phyloP scores from a whole-genome alignment of 495 filamentous ascomycete species.

The Bacidia rubella region DNA sequence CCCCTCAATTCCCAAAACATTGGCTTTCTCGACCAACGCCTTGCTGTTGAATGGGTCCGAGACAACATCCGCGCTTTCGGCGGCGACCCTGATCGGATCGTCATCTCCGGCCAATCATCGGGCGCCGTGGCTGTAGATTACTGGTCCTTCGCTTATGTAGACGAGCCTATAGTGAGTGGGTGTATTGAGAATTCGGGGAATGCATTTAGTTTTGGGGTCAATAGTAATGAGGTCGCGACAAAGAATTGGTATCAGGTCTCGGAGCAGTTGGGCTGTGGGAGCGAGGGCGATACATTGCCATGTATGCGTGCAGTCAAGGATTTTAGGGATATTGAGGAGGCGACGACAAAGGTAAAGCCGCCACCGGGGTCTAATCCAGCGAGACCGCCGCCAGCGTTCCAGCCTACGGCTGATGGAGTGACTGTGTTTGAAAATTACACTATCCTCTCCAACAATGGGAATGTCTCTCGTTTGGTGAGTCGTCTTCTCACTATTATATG shows the following conservation, averaged over 20 bases:
- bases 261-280: slow-evolving; percentile 12
- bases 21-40: slow-evolving; percentile 33
- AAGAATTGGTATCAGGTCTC: slow-evolving; percentile 24
- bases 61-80: slow-evolving; percentile 47
- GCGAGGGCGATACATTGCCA: slow-evolving; percentile 18
- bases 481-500: background rate
- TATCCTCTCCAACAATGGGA: slow-evolving; percentile 10
- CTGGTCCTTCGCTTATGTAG: slow-evolving; percentile 20
- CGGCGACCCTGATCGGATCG: slow-evolving; percentile 39
- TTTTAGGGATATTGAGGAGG: slow-evolving; percentile 21
- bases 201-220: slow-evolving; percentile 7
- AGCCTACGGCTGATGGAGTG: slow-evolving; percentile 32
- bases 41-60: slow-evolving; percentile 40
- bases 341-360: slow-evolving; percentile 22
- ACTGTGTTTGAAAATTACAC: slow-evolving; percentile 36
- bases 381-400: slow-evolving; percentile 23
- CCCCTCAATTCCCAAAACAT: slow-evolving; percentile 27
- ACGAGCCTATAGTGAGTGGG: slow-evolving; percentile 23
- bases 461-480: background rate
- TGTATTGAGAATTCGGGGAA: slow-evolving; percentile 19
- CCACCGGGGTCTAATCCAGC: background rate
- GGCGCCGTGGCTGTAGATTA: slow-evolving; percentile 33
- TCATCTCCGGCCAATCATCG: slow-evolving; percentile 41
- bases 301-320: slow-evolving; percentile 33
- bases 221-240: slow-evolving; percentile 7